phyloP scores from a whole-genome alignment of 129 eudicot genomes.

The Flaveria bidentis region DNA sequence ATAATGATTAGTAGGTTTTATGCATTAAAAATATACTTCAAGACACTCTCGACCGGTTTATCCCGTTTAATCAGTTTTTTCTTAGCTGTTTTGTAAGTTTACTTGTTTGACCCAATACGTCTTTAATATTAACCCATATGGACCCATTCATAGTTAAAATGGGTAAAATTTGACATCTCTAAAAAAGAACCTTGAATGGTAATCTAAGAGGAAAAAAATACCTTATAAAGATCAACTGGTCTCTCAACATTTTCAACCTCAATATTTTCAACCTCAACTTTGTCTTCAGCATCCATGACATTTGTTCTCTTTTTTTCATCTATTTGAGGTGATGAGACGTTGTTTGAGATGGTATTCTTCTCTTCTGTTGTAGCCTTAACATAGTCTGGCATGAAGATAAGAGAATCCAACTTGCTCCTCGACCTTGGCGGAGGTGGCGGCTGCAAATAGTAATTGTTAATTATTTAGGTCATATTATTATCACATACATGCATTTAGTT shows the following conservation, averaged over 20 bases:
- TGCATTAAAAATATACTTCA: not conserved
- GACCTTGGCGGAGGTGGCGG: conserved; percentile 87
- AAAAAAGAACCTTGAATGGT: not conserved
- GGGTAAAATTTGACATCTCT: not conserved
- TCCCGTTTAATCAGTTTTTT: not conserved
- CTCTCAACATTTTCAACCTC: conserved; percentile 91
- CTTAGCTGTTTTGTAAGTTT: not conserved
- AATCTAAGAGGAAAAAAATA: conserved; percentile 20
- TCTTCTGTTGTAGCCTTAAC: conserved; percentile 48
- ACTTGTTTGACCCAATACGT: not conserved
- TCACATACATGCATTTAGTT: not conserved
- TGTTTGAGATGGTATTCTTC: conserved; percentile 34
- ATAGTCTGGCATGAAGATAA: conserved; percentile 72
- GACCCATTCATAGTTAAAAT: not conserved
- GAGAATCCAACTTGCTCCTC: conserved; percentile 92
- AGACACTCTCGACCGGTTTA: not conserved
- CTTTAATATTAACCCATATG: not conserved
- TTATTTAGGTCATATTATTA: not conserved
- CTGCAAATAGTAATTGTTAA: conserved; percentile 40
- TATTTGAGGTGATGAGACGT: conserved; percentile 31
- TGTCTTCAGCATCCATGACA: conserved; percentile 46
- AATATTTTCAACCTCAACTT: conserved; percentile 68
- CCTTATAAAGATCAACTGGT: conserved; percentile 99
- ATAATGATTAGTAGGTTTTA: not conserved
- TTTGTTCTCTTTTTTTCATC: conserved; percentile 35